Evolutionary conservation across 768 basidiomycete species (phyloP).

Genomic region (Xerocomellus chrysenteron): DNA sequence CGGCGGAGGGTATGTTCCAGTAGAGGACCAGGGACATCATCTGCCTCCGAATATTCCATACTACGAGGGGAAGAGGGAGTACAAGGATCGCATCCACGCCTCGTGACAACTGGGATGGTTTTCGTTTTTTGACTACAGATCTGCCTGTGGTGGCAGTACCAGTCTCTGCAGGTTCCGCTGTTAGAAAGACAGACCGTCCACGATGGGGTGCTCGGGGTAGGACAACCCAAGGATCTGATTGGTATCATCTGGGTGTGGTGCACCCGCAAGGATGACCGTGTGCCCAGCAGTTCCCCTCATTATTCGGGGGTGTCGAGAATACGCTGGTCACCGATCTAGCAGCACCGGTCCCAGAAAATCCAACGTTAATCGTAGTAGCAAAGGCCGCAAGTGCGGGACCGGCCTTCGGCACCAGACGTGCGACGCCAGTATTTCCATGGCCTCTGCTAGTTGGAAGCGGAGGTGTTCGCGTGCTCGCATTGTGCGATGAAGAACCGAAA

Average conservation of each 20-base stretch:
- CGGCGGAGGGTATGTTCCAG: conserved; percentile 67
- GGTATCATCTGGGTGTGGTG: conserved; percentile 46
- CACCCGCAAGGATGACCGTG: conserved; percentile 69
- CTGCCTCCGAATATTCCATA: conserved; percentile 39
- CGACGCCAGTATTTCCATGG: conserved; percentile 21
- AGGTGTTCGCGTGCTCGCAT: conserved; percentile 24
- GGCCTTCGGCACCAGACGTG: conserved; percentile 73
- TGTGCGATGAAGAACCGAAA: conserved; percentile 47
- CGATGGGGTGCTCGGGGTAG: conserved; percentile 44
- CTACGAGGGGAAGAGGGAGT: conserved; percentile 29
- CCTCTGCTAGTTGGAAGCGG: conserved; percentile 28
- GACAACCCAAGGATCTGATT: conserved; percentile 72
- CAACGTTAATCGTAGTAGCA: conserved; percentile 92
- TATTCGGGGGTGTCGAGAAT: conserved; percentile 30
- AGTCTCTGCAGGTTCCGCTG: conserved; percentile 18
- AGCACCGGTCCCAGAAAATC: conserved; percentile 77
- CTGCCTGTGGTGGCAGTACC: conserved; percentile 18
- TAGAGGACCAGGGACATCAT: conserved; percentile 50
- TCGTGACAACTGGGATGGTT: conserved; percentile 47
- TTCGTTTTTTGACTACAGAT: conserved; percentile 14
- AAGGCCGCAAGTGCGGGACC: conserved; percentile 85
- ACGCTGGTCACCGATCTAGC: conserved; percentile 54
- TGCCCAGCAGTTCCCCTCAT: conserved; percentile 5
- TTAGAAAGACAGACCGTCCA: conserved; percentile 27
- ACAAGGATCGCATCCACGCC: conserved; percentile 82